A percentile compares a stretch with the other conserved stretches of the same genome.
phyloP scores from a whole-genome alignment of 2,329 filamentous ascomycete species.

The Fusarium solani-melongenae region DNA sequence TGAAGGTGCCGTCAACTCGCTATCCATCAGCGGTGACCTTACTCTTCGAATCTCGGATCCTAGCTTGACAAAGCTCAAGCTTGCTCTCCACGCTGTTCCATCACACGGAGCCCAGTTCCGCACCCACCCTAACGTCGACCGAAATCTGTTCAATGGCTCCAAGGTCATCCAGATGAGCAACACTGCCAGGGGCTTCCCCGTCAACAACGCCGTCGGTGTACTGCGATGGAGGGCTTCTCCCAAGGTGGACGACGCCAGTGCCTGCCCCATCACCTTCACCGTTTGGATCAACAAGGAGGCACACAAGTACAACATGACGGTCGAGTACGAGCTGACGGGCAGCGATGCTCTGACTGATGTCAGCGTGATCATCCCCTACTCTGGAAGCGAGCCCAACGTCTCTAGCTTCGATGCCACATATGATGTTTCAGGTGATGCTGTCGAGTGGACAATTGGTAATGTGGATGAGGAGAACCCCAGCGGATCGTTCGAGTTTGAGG shows the following conservation, averaged over 20 bases:
- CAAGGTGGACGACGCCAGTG: slow-evolving; percentile 80
- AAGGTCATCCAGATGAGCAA: slow-evolving; percentile 93
- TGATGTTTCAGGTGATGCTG: slow-evolving; percentile 89
- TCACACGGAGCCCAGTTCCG: slow-evolving; percentile 91
- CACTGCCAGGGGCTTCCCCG: slow-evolving; percentile 86
- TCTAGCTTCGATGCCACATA: slow-evolving; percentile 95
- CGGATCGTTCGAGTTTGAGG: slow-evolving; percentile 96
- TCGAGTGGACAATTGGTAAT: slow-evolving; percentile 93
- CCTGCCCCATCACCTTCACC: slow-evolving; percentile 93
- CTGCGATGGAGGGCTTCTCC: slow-evolving; percentile 91
- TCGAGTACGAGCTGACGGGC: slow-evolving; percentile 94
- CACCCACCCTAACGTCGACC: slow-evolving; percentile 97
- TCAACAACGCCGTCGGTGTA: slow-evolving; percentile 93
- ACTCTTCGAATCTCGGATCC: slow-evolving; percentile 91
- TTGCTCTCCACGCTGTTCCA: slow-evolving; percentile 79
- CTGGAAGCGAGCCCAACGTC: slow-evolving; percentile 84
- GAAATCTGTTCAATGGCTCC: slow-evolving; percentile 82
- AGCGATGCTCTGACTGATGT: slow-evolving; percentile 85
- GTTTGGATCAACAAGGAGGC: slow-evolving; percentile 96
- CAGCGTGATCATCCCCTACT: slow-evolving; percentile 87
- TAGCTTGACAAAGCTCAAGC: slow-evolving; percentile 89
- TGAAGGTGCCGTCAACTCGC: slow-evolving; percentile 86
- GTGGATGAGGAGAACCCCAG: slow-evolving; percentile 85
- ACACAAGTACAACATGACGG: slow-evolving; percentile 86
- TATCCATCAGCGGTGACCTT: slow-evolving; percentile 91